Base-by-base conservation (phyloP, 495 filamentous ascomycete genomes). In the Hamigera avellanea region DNA sequence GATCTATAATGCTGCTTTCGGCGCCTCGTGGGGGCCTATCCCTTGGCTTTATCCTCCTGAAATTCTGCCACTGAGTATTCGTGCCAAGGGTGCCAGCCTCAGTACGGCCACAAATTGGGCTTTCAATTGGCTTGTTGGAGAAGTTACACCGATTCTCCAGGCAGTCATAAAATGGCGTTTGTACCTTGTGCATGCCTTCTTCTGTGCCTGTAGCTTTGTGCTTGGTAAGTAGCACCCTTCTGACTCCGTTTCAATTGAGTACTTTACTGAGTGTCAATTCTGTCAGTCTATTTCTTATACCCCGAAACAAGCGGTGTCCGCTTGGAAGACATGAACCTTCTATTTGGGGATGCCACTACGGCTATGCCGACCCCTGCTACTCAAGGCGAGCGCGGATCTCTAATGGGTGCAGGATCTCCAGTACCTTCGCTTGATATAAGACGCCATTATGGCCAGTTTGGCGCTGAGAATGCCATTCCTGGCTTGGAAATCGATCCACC, bases 21-120 rank as follows among this genome's bases (percentile, higher is more conserved):
- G 91, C 19, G 91, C 87, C 40, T 95, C 89, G n/a, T 98, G 93
- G 93, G 91, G 91, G 19, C 91, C 91, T 2, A 88, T 98, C 36
- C 91, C 91, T 0, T 98, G 91, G 91, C 71, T 96, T 8, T 98
- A 98, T 53, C 91, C 93, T 2, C 91, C 91, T 6, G 91, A 98
- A 68, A 98, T 98, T 52, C 64, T 98, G 34, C 91, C 91, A 1
- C 68, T 98, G 42, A 96, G 93, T 60, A 95, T 98, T 50, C 78
- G 91, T 38, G 94, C 91, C 14, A 98, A 98, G 64, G 91, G 91
- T 41, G 93, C 91, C 33, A 95, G 88, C 65, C 64, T 98, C 47
- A 96, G 91, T 40, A 98, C 91, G 1, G 91, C 91, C 14, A 73
- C 87, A 7, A 98, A 98, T 53, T 98, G 93, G 93, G 86, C 89